Base-by-base conservation (phyloP, 352 stramenopile species). In the Aphanomyces stellatus region DNA sequence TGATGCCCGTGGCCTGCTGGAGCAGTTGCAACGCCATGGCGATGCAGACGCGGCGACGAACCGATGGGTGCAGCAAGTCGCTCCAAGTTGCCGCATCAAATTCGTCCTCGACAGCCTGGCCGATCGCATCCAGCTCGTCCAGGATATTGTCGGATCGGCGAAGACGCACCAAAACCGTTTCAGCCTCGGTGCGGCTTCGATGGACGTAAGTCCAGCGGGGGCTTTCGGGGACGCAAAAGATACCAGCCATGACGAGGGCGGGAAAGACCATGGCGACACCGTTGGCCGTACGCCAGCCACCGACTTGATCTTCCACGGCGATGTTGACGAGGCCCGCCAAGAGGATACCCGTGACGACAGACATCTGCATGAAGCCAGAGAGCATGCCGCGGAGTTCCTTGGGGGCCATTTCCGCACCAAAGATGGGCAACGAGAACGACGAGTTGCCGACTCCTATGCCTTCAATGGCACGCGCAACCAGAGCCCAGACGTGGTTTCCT, bases 191-290 rank as follows among this genome's bases (percentile, higher is more conserved):
- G 13, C 69, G 63, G 6, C 77, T 72, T 17, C 75, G 73, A 27
- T 75, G 49, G 57, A 77, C 68, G 70, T 81, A 83, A 10, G 76
- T 28, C 75, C 75, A 88, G 7, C 75, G 75, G 8, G 80, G 78
- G 31, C 65, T 79, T 56, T 87, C 80, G 3, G 77, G 77, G 8
- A 88, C 70, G 17, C 62, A 79, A 57, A 75, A 77, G 51, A 85
- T 77, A 24, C 69, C 70, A 25, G 75, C 42, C 68, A 81, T 72
- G 3, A 87, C 77, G 31, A 82, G 53, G 2, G 77, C 28, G 3
- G 76, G 72, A 2, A 76, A 61, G 0, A 71, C 17, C 49, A 76
- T 70, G 11, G 77, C 64, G 2, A 77, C 65, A 3, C 33, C 64
- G 25, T 73, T 79, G 2, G 72, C 71, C 53, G 74, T 71, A 11